Base-by-base conservation (phyloP, 768 basidiomycete species). In the Pseudohyphozyma bogoriensis region DNA sequence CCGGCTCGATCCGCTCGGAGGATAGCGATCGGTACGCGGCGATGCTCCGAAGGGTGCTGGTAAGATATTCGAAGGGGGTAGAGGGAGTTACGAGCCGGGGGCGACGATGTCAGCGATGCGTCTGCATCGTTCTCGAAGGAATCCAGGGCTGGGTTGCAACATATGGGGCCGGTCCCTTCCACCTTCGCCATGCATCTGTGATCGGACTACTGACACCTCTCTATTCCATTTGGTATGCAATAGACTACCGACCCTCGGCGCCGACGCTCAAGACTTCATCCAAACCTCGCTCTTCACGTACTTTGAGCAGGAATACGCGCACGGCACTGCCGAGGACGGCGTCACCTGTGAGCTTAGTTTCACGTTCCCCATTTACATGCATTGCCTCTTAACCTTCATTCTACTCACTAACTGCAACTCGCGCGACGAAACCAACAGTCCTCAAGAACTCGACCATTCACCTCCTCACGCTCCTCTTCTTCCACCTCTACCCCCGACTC, bases 401-500 rank as follows among this genome's bases (percentile, higher is more conserved):
- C n/a, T n/a, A n/a, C n/a, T n/a, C n/a, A n/a, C n/a, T n/a, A 22
- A 26, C 31, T 24, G 18, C 39, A 29, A 35, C 42, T 42, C 54
- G 40, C 20, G 36, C 28, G 28, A 22, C 22, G 35, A 2, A 18
- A 20, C 6, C 0, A 7, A 33, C 51, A 68, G 64, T 60, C 57
- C 44, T 71, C 10, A 66, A 65, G 36, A 71, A 71, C 59, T 66
- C 68, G 24, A 37, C 90, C 76, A 87, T 87, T 31, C 88, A 90
- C 77, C 88, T 88, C 39, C 78, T 91, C 60, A 86, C 88, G 2
- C 80, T 89, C 51, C 83, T 92, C 76, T 92, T 92, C 76, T 80
- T 92, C 54, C 84, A 83, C 77, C 84, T 86, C 16, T 95, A 93
- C 74, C 80, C 83, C 84, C 56, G 86, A 86, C 75, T 88, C 88